Evolutionary conservation across 257 asterid species (phyloP), one percentile per base, ranked within the genome.

Genomic region (Ilex asprella): DNA sequence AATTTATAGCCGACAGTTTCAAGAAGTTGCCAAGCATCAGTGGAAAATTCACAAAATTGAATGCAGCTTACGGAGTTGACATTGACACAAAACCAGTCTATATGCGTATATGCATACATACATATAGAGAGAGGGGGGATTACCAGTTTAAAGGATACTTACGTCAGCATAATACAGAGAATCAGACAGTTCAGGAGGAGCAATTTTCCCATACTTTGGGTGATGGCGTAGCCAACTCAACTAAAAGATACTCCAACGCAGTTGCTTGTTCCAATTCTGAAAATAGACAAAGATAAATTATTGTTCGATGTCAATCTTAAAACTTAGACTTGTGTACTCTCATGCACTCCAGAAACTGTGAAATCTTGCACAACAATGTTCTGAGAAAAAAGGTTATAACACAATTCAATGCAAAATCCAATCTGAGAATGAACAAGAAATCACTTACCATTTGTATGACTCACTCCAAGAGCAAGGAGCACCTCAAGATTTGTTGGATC

Each of bases 231-330:
- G 84, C 99, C 99, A 93, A 75, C 99, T 76, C 68, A 84, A 85
- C n/a, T n/a, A n/a, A n/a, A 84, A 93, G 64, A 75, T 87, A 89
- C 81, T 87, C 85, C 65, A 93, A 76, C 12, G 99, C 97, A 62
- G 95, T 84, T 64, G 95, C 86, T 81, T 89, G 99, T 67, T 93
- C 99, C 87, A 89, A 78, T 79, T 93, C 99, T 93, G 95, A 62
- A 65, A 58, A 76, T 50, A 62, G 68, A 56, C 27, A 32, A 41
- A 76, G 67, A 35, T 47, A 47, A 47, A 2, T 47, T 11, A 47
- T 3, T 47, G 2, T 10, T 47, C n/a, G 3, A 47, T 47, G 53
- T 47, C 53, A 3, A 35, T n/a, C 41, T 2, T 35, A 35, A 35
- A 35, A 35, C 41, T 3, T 35, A 35, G 41, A n/a, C n/a, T n/a